phyloP scores from a whole-genome alignment of 495 filamentous ascomycete genomes.

The Hyaloscypha hepaticicola region DNA sequence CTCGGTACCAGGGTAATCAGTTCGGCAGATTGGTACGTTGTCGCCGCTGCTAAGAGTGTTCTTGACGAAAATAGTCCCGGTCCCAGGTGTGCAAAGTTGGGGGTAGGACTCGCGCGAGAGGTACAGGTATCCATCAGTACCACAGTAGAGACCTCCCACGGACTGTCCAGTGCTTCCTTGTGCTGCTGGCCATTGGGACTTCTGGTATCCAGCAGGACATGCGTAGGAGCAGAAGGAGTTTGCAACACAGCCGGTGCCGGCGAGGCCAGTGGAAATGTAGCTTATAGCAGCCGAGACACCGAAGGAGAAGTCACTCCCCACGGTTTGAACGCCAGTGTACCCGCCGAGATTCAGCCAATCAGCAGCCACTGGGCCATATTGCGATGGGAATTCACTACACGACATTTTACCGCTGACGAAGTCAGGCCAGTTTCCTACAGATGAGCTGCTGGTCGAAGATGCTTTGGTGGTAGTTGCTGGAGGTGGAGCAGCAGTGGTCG shows the following conservation, averaged over 20 bases:
- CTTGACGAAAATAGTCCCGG: slow-evolving; percentile 64
- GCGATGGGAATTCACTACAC: slow-evolving; percentile 74
- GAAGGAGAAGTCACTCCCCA: slow-evolving; percentile 38
- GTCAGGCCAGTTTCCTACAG: slow-evolving; percentile 37
- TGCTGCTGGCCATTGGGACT: slow-evolving; percentile 82
- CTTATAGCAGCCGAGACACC: slow-evolving; percentile 36
- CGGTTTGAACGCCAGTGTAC: slow-evolving; percentile 76
- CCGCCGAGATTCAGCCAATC: slow-evolving; percentile 67
- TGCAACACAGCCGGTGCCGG: slow-evolving; percentile 57
- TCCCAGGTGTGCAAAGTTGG: slow-evolving; percentile 74
- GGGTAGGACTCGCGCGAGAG: slow-evolving; percentile 67
- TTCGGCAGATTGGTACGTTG: slow-evolving; percentile 80
- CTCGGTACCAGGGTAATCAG: slow-evolving; percentile 93
- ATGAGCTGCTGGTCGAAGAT: slow-evolving; percentile 1
- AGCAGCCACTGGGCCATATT: slow-evolving; percentile 76
- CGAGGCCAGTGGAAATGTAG: slow-evolving; percentile 63
- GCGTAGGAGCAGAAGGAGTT: slow-evolving; percentile 88
- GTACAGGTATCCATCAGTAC: slow-evolving; percentile 68
- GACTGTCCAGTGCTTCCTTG: slow-evolving; percentile 86
- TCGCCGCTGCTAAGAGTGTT: slow-evolving; percentile 65
- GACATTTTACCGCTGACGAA: slow-evolving; percentile 77
- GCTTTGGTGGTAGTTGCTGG: slow-evolving; percentile 9
- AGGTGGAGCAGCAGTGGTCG: slow-evolving; percentile 10
- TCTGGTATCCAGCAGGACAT: slow-evolving; percentile 88
- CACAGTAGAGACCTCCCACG: slow-evolving; percentile 84